Evolutionary conservation across 495 filamentous ascomycete genomes (phyloP), one percentile per base, ranked within the genome.

Genomic region (Gamarada debralockiae): DNA sequence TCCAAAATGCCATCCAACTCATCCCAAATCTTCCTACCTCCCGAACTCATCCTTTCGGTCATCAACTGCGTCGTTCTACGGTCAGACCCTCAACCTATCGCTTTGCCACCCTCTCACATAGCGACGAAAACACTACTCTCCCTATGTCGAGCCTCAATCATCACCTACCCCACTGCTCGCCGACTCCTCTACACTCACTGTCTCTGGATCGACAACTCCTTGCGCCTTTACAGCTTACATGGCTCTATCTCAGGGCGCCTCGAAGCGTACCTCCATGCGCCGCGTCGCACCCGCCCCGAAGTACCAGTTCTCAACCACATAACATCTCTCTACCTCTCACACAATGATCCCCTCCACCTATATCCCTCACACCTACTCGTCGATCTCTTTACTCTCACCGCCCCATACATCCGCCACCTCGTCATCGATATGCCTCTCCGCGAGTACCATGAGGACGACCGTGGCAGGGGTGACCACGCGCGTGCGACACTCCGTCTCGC

Each of bases 111-210:
- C 5, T 27, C 21, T 6, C 46, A 67, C 41, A 7, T 43, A 0
- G 53, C 63, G 18, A 64, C 62, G 15, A 47, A 41, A 8, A 64
- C 66, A 12, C 53, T 69, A 1, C 45, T 65, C 25, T 61, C 57
- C 40, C 40, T 67, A 33, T 58, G 57, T n/a, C 44, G 48, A 18
- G 59, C 57, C 3, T 62, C 58, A 34, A 54, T 52, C 23, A 46
- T 55, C 15, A 62, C 58, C 7, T 56, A 59, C 33, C 50, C 40
- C 36, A 41, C 42, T n/a, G 63, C 67, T 2, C 52, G 23, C 14
- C 52, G 43, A 15, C 58, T 62, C 7, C 60, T 70, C 6, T 51
- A 63, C 20, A 55, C 52, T 14, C 55, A 62, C 40, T 70, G 65
- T 51, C 47, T 66, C 10, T 52, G 62, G 31, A 56, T 70, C 13